Evolutionary conservation across 2,329 filamentous ascomycete genomes (phyloP).

Genomic region (Paracorniculantispora psalliotae): DNA sequence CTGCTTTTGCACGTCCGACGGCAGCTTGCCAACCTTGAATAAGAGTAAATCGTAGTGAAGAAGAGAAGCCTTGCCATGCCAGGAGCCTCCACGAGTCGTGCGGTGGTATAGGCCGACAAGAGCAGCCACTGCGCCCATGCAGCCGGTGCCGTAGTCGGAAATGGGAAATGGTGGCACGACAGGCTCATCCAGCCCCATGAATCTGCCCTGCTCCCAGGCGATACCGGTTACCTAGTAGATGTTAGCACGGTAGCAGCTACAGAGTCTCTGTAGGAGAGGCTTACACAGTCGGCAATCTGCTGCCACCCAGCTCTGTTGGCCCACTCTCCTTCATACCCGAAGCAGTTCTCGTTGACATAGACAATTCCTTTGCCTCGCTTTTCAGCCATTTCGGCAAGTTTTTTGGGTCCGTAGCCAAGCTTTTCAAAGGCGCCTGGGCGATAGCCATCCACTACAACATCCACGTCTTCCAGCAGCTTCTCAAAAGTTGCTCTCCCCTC

Average conservation of each 20-base stretch:
- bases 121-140: slow-evolving; percentile 64
- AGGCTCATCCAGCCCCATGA: slow-evolving; percentile 58
- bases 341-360: slow-evolving; percentile 68
- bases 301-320: slow-evolving; percentile 63
- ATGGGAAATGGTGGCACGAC: slow-evolving; percentile 62
- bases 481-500: slow-evolving; percentile 54
- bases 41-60: slow-evolving; percentile 65
- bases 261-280: not conserved
- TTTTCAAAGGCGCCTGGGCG: slow-evolving; percentile 59
- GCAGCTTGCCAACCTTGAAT: slow-evolving; percentile 55
- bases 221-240: slow-evolving; percentile 43
- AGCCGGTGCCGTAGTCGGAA: slow-evolving; percentile 65
- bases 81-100: slow-evolving; percentile 59
- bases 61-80: slow-evolving; percentile 59
- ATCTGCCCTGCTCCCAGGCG: slow-evolving; percentile 57
- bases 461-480: slow-evolving; percentile 53
- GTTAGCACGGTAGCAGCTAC: slow-evolving; percentile 16
- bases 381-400: slow-evolving; percentile 47
- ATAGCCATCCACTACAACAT: slow-evolving; percentile 64
- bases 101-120: slow-evolving; percentile 59
- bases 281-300: slow-evolving; percentile 61
- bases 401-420: slow-evolving; percentile 57
- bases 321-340: slow-evolving; percentile 59
- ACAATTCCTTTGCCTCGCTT: slow-evolving; percentile 57
- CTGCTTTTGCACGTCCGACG: slow-evolving; percentile 45